A percentile compares a stretch with the other conserved stretches of the same genome.
Conservation (phyloP, 352 stramenopile genomes). For the Blastocystis sp. region DNA sequence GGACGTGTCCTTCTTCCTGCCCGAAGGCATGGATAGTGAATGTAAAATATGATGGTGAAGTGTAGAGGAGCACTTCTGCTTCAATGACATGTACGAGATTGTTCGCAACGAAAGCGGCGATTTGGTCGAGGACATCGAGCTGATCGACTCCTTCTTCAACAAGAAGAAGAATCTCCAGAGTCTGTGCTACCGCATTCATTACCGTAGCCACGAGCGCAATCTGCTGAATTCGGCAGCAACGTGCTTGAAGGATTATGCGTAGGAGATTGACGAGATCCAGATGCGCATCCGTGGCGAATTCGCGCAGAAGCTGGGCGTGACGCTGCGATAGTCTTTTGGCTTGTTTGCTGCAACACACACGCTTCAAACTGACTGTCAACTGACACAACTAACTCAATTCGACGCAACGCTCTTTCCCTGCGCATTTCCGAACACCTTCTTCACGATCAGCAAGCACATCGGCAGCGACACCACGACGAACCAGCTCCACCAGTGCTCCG, state of each 20-base stretch:
- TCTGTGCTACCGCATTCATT: conserved; percentile 96
- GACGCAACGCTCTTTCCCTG: not conserved
- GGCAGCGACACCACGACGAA: conserved; percentile 24
- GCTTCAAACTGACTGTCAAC: not conserved
- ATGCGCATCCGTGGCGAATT: conserved; percentile 80
- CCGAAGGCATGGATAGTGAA: conserved; percentile 71
- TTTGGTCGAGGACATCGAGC: conserved; percentile 87
- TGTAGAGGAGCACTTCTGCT: conserved; percentile 78
- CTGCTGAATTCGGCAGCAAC: conserved; percentile 74
- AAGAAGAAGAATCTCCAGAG: conserved; percentile 89
- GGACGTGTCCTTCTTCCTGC: conserved; percentile 96
- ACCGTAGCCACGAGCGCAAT: conserved; percentile 95
- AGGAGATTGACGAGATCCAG: conserved; percentile 94
- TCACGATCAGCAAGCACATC: not conserved
- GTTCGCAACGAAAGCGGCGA: conserved; percentile 91
- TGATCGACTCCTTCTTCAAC: conserved; percentile 95
- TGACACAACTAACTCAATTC: conserved; percentile 1
- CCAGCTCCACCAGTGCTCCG: conserved; percentile 19
- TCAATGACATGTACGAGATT: conserved; percentile 95
- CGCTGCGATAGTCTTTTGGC: conserved; percentile 79
- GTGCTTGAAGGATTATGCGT: not conserved
- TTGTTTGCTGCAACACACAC: conserved; percentile 70
- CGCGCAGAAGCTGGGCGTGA: conserved; percentile 80
- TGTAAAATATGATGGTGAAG: not conserved
- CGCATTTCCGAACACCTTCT: conserved; percentile 31